These are phyloP conservation scores for Cotoneaster glaucophyllus DNA, from an alignment of 306 rosid species.

Conservation along the genomic window DNA sequence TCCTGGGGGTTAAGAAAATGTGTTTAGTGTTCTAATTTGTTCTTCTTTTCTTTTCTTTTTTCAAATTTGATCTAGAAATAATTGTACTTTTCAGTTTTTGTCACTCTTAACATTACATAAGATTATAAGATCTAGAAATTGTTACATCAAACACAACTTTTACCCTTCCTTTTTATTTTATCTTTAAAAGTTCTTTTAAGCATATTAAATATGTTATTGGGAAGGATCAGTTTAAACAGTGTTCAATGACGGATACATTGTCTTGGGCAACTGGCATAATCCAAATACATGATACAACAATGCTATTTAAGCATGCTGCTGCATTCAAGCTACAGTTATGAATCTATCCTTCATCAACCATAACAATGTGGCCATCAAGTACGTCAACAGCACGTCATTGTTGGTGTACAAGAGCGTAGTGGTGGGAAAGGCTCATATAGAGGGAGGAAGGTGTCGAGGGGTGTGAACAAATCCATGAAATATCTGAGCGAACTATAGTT, in stretches of 20 bases:
- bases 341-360: background rate
- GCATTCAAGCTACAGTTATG: background rate
- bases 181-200: background rate
- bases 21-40: background rate
- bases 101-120: background rate
- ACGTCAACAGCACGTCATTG: background rate
- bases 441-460: background rate
- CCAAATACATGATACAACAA: background rate
- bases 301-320: background rate
- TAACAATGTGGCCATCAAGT: background rate
- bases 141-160: background rate
- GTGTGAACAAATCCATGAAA: background rate
- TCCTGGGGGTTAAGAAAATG: background rate
- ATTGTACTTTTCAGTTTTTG: background rate
- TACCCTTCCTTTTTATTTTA: background rate
- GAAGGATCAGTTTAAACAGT: background rate
- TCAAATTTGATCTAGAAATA: background rate
- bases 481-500: background rate
- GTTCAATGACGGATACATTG: background rate
- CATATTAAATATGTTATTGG: background rate
- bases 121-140: background rate
- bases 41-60: too few relatives aligned
- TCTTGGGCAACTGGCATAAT: background rate
- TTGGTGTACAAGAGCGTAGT: background rate
- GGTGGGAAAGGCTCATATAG: background rate